phyloP scores from a whole-genome alignment of 2,329 filamentous ascomycete genomes.

The Fusarium sp. region DNA sequence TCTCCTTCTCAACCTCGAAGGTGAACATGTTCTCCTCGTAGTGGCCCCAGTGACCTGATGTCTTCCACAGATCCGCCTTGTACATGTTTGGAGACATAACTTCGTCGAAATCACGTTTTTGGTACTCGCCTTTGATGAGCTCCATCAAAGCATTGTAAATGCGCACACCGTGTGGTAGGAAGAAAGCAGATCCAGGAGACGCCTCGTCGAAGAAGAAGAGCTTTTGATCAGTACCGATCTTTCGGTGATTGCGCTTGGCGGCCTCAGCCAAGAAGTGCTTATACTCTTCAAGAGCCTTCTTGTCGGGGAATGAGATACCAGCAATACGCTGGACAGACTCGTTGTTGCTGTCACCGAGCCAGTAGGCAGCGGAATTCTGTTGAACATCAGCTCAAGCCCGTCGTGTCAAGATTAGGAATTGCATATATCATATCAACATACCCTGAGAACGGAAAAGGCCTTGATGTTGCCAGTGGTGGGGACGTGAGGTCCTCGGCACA shows the following conservation, averaged over 20 bases:
- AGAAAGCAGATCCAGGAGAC: slow-evolving; percentile 94
- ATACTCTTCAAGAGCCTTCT: slow-evolving; percentile 93
- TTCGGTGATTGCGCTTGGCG: slow-evolving; percentile 95
- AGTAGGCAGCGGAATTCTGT: slow-evolving; percentile 78
- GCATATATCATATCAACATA: slow-evolving; percentile 25
- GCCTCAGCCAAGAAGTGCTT: slow-evolving; percentile 96
- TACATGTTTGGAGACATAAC: slow-evolving; percentile 96
- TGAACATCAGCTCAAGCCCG: slow-evolving; percentile 52
- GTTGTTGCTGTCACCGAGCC: slow-evolving; percentile 91
- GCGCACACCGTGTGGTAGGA: slow-evolving; percentile 89
- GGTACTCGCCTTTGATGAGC: slow-evolving; percentile 88
- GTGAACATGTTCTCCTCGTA: slow-evolving; percentile 90
- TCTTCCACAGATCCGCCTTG: slow-evolving; percentile 92
- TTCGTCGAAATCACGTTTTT: slow-evolving; percentile 92
- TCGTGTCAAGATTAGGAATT: neutral
- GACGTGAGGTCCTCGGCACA: slow-evolving; percentile 95
- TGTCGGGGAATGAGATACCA: slow-evolving; percentile 93
- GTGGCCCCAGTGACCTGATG: slow-evolving; percentile 87
- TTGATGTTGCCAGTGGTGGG: slow-evolving; percentile 92
- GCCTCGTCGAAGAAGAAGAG: slow-evolving; percentile 96
- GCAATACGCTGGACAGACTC: slow-evolving; percentile 97
- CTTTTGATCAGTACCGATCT: slow-evolving; percentile 94
- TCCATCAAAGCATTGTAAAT: slow-evolving; percentile 90
- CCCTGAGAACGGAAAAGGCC: slow-evolving; percentile 91
- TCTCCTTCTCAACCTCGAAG: slow-evolving; percentile 80